Evolutionary conservation across 106 monocot genomes (phyloP), one percentile per base, ranked within the genome.

Genomic region (Dactylorhiza incarnata): DNA sequence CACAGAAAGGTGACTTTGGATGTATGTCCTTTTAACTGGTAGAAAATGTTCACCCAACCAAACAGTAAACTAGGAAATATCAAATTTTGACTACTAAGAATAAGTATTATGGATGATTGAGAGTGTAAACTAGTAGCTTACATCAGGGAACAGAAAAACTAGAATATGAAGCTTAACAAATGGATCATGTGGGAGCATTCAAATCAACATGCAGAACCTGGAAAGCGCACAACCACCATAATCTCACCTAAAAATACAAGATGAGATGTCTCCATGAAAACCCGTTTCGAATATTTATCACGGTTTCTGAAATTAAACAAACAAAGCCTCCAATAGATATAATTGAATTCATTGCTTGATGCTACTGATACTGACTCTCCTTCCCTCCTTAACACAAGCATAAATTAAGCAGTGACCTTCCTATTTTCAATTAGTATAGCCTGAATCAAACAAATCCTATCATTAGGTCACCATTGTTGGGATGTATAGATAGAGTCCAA

Each of bases 41-140:
- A 65, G 26, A 6, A 65, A 29, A 65, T 19, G 24, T 29, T 29
- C 24, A 63, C 22, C 65, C 9, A 65, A 37, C 9, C 29, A 65
- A 29, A 65, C 65, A 65, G 9, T 0, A 5, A 65, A 1, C 29
- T 65, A 75, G 17, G 25, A 50, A 47, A 49, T 24, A 66, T 29
- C 69, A 47, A 71, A 45, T 43, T 65, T 26, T 17, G 2, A 43
- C 19, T 46, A 17, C 69, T n/a, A 45, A 46, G 8, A 70, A 44
- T 49, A 72, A 49, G 72, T 19, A 72, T 48, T 48, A 3, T 24
- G 72, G 49, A 72, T 72, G 49, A 49, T 72, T 46, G 2, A 49
- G 11, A 9, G n/a, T 45, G 69, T 17, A 44, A 22, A 70, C 14
- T 46, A 45, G 16, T 15, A 70, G 16, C n/a, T 15, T 19, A 68